Conservation (phyloP, 225 moss, liverwort and hornwort genomes). For the Thuidium tamariscinum region DNA sequence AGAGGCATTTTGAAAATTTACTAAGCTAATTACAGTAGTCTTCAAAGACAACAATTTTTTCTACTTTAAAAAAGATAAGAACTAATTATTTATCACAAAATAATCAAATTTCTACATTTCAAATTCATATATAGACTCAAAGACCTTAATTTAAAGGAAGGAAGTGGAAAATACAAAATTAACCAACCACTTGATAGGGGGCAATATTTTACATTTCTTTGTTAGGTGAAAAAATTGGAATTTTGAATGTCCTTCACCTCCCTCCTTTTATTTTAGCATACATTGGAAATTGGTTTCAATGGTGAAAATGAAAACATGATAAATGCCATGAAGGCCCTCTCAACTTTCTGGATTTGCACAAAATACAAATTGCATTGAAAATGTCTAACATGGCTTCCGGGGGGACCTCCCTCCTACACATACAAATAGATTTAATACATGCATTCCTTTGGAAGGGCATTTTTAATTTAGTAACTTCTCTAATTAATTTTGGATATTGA, state of each 20-base stretch:
- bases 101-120: neutral
- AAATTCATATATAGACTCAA: neutral
- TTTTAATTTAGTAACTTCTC: no score
- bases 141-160: neutral
- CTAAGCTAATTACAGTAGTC: rapidly evolving
- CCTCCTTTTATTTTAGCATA: neutral
- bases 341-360: neutral
- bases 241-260: neutral
- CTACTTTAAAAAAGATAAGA: no score
- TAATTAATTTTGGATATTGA: no score
- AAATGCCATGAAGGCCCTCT: no score
- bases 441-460: no score
- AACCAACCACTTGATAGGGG: neutral
- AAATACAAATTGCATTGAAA: no score
- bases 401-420: rapidly evolving
- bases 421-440: no score
- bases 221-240: neutral
- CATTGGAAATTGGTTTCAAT: neutral
- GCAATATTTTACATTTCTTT: neutral
- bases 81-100: neutral
- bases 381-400: no score
- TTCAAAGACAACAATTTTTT: no score
- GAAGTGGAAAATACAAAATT: neutral
- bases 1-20: no score
- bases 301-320: neutral